A percentile compares a stretch with the other conserved stretches of the same genome.
These are phyloP conservation scores for Talaromyces marneffei DNA, from an alignment of 2,329 filamentous ascomycete species.

Conservation along the genomic window DNA sequence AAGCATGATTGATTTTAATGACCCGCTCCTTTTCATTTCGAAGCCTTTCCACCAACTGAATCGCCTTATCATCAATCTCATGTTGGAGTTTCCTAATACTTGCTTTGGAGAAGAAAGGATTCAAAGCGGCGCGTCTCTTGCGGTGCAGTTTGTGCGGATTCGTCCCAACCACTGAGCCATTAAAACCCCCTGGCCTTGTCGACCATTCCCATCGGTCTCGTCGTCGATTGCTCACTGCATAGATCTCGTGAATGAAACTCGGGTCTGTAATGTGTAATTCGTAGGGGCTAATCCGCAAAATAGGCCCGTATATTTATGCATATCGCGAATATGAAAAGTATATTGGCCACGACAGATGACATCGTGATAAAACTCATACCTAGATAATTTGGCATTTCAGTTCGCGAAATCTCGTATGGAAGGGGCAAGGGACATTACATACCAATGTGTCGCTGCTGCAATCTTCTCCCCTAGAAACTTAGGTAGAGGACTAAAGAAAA, in stretches of 20 bases:
- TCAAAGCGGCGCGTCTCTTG: constrained; percentile 20
- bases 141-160: constrained; percentile 22
- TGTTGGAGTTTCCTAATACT: not conserved
- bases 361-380: constrained; percentile 28
- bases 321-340: constrained; percentile 20
- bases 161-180: constrained; percentile 18
- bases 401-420: constrained; percentile 24
- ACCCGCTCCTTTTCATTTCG: not conserved
- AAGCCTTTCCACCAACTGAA: not conserved
- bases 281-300: constrained; percentile 30
- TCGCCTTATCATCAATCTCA: not conserved
- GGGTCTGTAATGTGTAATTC: constrained; percentile 33
- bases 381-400: not conserved
- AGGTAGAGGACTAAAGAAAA: constrained; percentile 31
- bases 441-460: constrained; percentile 28
- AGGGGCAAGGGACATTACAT: constrained; percentile 26
- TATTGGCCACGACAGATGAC: constrained; percentile 20
- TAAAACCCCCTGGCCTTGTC: constrained; percentile 16
- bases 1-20: not conserved
- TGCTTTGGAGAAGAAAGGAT: constrained; percentile 22
- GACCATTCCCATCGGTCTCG: constrained; percentile 24
- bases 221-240: constrained; percentile 21
- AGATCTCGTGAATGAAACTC: constrained; percentile 30
- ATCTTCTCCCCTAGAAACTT: constrained; percentile 28
- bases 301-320: constrained; percentile 29